Evolutionary conservation across 2,329 filamentous ascomycete genomes (phyloP), one percentile per base, ranked within the genome.

Genomic region (Aspergillus calidoustus): DNA sequence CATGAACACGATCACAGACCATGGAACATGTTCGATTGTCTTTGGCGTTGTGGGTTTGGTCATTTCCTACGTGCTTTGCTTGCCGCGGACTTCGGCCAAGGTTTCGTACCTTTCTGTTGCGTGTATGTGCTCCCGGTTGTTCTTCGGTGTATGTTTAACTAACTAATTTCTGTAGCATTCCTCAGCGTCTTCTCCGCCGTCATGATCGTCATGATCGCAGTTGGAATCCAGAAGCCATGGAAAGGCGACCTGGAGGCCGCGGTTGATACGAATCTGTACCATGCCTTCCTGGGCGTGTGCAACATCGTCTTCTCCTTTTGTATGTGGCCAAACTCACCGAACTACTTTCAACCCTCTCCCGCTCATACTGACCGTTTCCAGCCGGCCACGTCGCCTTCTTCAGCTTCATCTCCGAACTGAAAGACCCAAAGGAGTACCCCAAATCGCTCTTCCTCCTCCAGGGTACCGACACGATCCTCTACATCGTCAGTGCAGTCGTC

Each of bases 231-330:
- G 46, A 78, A 79, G 49, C 80, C 80, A 13, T 77, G 78, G 52
- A 65, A 66, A 6, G 55, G 55, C n/a, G 68, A 67, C 5, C 72
- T 81, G 38, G 66, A 76, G 15, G 75, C 77, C n/a, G 74, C 77
- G 8, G 75, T 76, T n/a, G 64, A 80, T 3, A 74, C 84, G 1
- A 76, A 76, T 43, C 80, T 90, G 31, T 79, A 80, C 51, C 80
- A 84, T 48, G 86, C 80, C 19, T 89, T 90, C 70, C 80, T 86
- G 11, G 83, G 86, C 17, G 82, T 90, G 48, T 83, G 81, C 71
- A 91, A 91, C 77, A 91, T 92, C 55, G 82, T 91, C 63, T 87
- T 92, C 62, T 89, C 90, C 58, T 92, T 89, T 78, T 82, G 87
- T 80, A 70, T 71, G 77, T 41, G 61, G 84, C 83, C 5, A 7